Base-by-base conservation (phyloP, 164 flowering plant genomes). In the Aristolochia californica region DNA sequence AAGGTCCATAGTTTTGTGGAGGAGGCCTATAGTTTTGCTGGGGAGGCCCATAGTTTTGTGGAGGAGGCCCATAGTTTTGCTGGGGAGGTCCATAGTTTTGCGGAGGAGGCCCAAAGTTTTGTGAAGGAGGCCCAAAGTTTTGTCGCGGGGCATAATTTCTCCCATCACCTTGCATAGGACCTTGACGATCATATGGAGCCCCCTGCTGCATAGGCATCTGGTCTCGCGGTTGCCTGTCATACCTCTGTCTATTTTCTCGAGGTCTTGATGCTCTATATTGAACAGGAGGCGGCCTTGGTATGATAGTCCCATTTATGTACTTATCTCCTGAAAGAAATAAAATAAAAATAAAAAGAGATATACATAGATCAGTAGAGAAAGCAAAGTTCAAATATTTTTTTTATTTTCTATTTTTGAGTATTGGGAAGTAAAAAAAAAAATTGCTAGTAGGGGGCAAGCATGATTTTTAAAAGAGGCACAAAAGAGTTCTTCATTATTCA, bases 231-330 rank as follows among this genome's bases (percentile, higher is more conserved):
- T 62, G 83, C 59, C 78, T 66, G 48, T 77, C 77, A 51, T 64
- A 65, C 53, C 79, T 71, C 17, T 71, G 75, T 34, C 73, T 68
- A 40, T 78, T 68, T 65, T 60, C 77, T 59, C 80, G 40, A n/a
- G n/a, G n/a, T 79, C 72, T 13, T 62, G 64, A 11, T 58, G 43
- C 68, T 18, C 77, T 75, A 76, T 77, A 72, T 11, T 79, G 88
- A 28, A 79, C 68, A 3, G 97, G 96, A 4, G 90, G 91, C 48
- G 96, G 90, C 66, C 97, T 73, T 1, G 82, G 93, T 60, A 78
- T 84, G 55, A 94, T 88, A 26, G 70, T 68, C 58, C 99, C 99
- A 72, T 94, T 81, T 22, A 77, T 72, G 65, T 94, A 94, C 68
- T 94, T 85, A 69, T 94, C 97, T 20, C 99, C 99, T 89, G 72